phyloP scores from a whole-genome alignment of 2,329 filamentous ascomycete species.

The Xylariaceae sp. region DNA sequence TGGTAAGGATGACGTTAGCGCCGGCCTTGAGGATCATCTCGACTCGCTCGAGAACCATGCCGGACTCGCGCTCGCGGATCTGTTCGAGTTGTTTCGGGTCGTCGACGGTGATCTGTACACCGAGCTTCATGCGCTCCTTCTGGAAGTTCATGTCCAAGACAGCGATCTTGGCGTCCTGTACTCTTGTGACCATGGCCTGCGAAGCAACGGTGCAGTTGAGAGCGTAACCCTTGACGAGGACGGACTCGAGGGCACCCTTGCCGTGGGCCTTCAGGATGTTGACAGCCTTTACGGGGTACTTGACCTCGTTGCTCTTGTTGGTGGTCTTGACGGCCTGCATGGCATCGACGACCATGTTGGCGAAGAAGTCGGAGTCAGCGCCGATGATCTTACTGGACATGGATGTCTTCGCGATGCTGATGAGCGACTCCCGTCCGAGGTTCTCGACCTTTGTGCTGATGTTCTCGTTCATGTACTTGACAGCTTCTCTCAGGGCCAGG shows the following conservation, averaged over 20 bases:
- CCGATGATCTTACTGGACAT: conserved; percentile 99
- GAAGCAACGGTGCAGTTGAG: conserved; percentile 98
- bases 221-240: conserved; percentile 92
- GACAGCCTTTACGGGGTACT: conserved; percentile 98
- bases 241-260: conserved; percentile 81
- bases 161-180: conserved; percentile 93
- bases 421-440: conserved; percentile 80
- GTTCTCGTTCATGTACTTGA: conserved; percentile 99
- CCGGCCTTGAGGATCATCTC: conserved; percentile 98
- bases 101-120: conserved; percentile 96
- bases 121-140: conserved; percentile 98
- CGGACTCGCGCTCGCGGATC: conserved; percentile 86
- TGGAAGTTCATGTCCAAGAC: conserved; percentile 97
- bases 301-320: conserved; percentile 84
- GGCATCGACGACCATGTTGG: conserved; percentile 93
- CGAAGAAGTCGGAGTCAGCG: conserved; percentile 90
- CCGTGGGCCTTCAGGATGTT: conserved; percentile 98
- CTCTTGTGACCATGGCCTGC: conserved; percentile 91
- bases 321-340: conserved; percentile 92
- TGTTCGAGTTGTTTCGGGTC: conserved; percentile 96
- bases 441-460: conserved; percentile 93
- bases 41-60: conserved; percentile 87
- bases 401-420: conserved; percentile 96
- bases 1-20: conserved; percentile 92
- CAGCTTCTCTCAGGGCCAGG: conserved; percentile 87